A percentile compares a stretch with the other conserved stretches of the same genome.
phyloP scores from a whole-genome alignment of 768 basidiomycete genomes.

The Gloeostereum incarnatum region DNA sequence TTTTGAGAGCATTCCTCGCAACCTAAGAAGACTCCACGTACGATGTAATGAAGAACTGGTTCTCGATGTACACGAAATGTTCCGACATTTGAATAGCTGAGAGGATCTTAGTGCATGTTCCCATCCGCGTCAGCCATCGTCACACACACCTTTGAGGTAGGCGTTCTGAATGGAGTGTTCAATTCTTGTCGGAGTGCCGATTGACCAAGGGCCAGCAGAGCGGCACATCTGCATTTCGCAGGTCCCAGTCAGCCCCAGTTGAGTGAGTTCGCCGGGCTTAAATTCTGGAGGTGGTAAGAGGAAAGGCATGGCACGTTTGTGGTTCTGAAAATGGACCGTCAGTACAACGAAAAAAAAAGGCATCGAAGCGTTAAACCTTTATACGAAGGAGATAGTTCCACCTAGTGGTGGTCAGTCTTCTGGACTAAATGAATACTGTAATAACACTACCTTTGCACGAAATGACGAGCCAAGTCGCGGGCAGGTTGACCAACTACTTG shows the following conservation, averaged over 20 bases:
- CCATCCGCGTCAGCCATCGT: background rate
- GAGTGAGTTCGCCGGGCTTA: slow-evolving; percentile 65
- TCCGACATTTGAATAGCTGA: slow-evolving; percentile 88
- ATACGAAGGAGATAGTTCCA: slow-evolving; percentile 94
- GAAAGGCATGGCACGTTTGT: slow-evolving; percentile 88
- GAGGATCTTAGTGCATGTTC: background rate
- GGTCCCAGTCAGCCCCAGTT: slow-evolving; percentile 84
- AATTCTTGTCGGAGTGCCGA: slow-evolving; percentile 76
- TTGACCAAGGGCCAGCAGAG: slow-evolving; percentile 92
- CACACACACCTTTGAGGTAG: slow-evolving; percentile 68
- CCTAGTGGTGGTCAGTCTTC: slow-evolving; percentile 24
- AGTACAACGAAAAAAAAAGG: background rate
- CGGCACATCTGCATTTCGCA: slow-evolving; percentile 97
- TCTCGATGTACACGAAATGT: slow-evolving; percentile 98
- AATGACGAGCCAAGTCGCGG: slow-evolving; percentile 89
- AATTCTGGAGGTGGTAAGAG: slow-evolving; percentile 91
- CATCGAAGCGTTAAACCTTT: slow-evolving; percentile 67
- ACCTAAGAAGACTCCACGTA: slow-evolving; percentile 25
- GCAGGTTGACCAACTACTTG: slow-evolving; percentile 97
- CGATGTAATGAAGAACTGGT: slow-evolving; percentile 90
- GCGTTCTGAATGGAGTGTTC: slow-evolving; percentile 95
- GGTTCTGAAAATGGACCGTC: slow-evolving; percentile 49
- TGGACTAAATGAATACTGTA: background rate
- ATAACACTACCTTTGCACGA: slow-evolving; percentile 67
- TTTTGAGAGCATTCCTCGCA: background rate